phyloP scores from a whole-genome alignment of 768 basidiomycete species.

The Lactarius psammicola region DNA sequence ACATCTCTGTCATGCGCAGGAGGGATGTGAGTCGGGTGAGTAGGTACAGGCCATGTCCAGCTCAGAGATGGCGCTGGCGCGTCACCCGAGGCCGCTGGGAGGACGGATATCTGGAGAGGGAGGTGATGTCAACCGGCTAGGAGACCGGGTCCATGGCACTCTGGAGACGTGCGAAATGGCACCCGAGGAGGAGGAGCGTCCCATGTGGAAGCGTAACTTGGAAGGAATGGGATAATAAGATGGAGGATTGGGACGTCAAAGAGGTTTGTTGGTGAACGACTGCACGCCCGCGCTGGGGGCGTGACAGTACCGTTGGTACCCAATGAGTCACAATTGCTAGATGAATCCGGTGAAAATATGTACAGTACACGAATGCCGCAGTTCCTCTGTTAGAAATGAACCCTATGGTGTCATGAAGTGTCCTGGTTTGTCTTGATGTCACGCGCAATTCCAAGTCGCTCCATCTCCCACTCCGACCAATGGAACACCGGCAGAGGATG shows the following conservation, averaged over 20 bases:
- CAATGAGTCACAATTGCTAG: too few relatives aligned
- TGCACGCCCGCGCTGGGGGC: too few relatives aligned
- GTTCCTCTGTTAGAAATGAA: too few relatives aligned
- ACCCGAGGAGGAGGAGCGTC: not conserved
- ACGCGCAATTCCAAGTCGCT: too few relatives aligned
- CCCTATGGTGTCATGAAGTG: too few relatives aligned
- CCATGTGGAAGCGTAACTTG: not conserved
- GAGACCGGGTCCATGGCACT: conserved; percentile 14
- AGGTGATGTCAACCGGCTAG: conserved; percentile 26
- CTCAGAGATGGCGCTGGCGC: conserved; percentile 26
- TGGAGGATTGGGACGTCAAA: conserved; percentile 13
- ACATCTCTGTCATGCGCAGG: not conserved
- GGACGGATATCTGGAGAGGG: conserved; percentile 29
- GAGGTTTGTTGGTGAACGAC: too few relatives aligned
- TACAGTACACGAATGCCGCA: too few relatives aligned
- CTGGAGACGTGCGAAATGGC: conserved; percentile 3
- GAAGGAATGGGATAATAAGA: conserved; percentile 1
- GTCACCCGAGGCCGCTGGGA: conserved; percentile 29
- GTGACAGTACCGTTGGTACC: too few relatives aligned
- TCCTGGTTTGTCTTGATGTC: too few relatives aligned
- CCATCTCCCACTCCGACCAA: too few relatives aligned
- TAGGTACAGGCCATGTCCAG: not conserved
- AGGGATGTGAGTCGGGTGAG: not conserved
- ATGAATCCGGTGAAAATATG: too few relatives aligned
- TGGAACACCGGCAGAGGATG: too few relatives aligned